Base-by-base conservation (phyloP, 2,329 filamentous ascomycete genomes). In the Diatrype stigma region DNA sequence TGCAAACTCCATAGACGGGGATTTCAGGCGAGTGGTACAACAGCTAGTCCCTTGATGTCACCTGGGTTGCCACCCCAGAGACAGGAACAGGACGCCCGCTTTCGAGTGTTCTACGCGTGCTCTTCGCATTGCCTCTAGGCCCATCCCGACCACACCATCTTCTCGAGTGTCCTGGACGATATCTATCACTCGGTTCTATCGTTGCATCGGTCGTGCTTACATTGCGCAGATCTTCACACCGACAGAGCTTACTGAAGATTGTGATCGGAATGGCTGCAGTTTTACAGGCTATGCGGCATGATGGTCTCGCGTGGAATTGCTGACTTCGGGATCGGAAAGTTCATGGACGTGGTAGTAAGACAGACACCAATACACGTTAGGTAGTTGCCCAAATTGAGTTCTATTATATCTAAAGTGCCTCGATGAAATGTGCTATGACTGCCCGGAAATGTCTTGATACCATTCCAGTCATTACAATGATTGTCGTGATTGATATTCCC, bases 371-470 rank as follows among this genome's bases (percentile, higher is more conserved):
- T 60, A 65, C 54, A 64, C 57, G 55, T 52, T 62, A 64, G 58
- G 56, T 63, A 65, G 59, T 61, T 61, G 59, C 49, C 60, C 56
- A 58, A 55, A 57, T 58, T 60, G 58, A 55, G 51, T 51, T 47
- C 10, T 30, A 10, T 30, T 30, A 30, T 30, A 30, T 30, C 26
- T 10, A 6, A 5, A 10, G 26, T 30, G 6, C 26, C 10, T 30
- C 26, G 5, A 30, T 30, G 10, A 30, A 30, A 10, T 30, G 10
- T 30, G 26, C 10, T 5, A 30, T 30, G 10, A 6, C 6, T 30
- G 26, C 10, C 10, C 10, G 10, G 26, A 6, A 10, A 30, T 30
- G 5, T 30, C 26, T 10, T 11, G 49, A 34, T 16, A n/a, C n/a
- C n/a, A n/a, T n/a, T n/a, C n/a, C n/a, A n/a, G n/a, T n/a, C n/a